Percentiles rank a stretch among this genome's conserved stretches.
phyloP scores from a whole-genome alignment of 805 yeast genomes.

The Saccharomycopsis synnaedendra region DNA sequence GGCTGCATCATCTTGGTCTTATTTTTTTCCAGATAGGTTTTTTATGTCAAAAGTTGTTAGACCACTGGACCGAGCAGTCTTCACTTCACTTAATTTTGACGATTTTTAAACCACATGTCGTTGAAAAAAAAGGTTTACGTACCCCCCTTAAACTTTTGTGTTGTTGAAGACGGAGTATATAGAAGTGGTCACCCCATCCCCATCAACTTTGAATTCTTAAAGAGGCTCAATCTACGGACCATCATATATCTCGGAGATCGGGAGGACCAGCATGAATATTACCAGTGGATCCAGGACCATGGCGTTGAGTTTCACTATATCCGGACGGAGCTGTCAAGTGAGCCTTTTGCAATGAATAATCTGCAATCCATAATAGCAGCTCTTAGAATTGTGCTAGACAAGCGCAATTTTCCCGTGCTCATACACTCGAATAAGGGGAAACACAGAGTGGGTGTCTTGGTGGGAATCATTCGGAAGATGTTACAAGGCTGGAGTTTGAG shows the following conservation, averaged over 20 bases:
- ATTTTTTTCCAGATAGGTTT: no score
- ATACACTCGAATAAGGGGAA: slow-evolving; percentile 96
- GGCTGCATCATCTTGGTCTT: no score
- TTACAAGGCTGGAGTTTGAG: slow-evolving; percentile 90
- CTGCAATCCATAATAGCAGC: slow-evolving; percentile 44
- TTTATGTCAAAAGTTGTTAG: no score
- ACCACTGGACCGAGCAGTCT: no score
- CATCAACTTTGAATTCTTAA: slow-evolving; percentile 68
- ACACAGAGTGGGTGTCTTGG: slow-evolving; percentile 86
- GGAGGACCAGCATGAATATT: slow-evolving; percentile 52
- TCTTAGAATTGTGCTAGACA: slow-evolving; percentile 43
- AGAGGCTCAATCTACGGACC: slow-evolving; percentile 58
- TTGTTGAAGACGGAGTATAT: slow-evolving; percentile 80
- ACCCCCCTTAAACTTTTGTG: slow-evolving; percentile 86
- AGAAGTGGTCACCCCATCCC: slow-evolving; percentile 93
- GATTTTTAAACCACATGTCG: no score
- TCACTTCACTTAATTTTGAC: no score
- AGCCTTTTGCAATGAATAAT: slow-evolving; percentile 53
- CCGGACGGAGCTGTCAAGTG: slow-evolving; percentile 62
- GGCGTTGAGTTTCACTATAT: slow-evolving; percentile 50
- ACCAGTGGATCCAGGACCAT: slow-evolving; percentile 45
- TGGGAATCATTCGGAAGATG: slow-evolving; percentile 79
- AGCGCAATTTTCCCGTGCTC: slow-evolving; percentile 73
- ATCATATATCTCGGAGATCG: slow-evolving; percentile 79
- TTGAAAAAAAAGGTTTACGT: slow-evolving; percentile 30